Evolutionary conservation across 192 early-diverging fungal species (phyloP).

Genomic region (Umbelopsis sp.): DNA sequence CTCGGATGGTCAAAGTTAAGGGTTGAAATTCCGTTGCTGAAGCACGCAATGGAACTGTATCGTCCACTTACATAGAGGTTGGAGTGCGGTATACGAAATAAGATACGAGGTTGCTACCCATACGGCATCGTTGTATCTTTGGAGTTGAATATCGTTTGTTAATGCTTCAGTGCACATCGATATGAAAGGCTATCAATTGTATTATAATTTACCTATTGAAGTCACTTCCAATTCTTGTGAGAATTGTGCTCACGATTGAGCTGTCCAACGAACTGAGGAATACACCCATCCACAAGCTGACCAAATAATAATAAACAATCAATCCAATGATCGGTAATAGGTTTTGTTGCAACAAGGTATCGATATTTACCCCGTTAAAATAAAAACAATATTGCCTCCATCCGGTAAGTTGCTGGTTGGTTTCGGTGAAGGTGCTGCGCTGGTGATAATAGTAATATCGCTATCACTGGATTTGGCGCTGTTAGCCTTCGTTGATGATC

Average conservation of each 20-base stretch:
- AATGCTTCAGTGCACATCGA: background rate
- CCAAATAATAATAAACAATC: background rate
- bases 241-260: constrained; percentile 38
- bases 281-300: constrained; percentile 33
- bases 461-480: background rate
- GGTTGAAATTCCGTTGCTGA: background rate
- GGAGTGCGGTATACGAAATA: constrained; percentile 73
- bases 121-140: constrained; percentile 57
- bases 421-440: background rate
- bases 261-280: constrained; percentile 35
- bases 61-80: constrained; percentile 64
- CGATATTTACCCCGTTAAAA: background rate
- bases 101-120: constrained; percentile 86
- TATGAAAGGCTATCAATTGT: background rate
- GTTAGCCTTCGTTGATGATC: background rate
- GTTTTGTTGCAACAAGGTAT: background rate
- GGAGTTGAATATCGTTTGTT: background rate
- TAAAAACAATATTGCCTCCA: background rate
- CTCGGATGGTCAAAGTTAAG: background rate
- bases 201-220: constrained; percentile 32
- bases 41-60: background rate
- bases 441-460: background rate
- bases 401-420: no score
- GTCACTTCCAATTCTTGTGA: constrained; percentile 37
- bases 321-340: background rate